Base-by-base conservation (phyloP, 768 basidiomycete genomes). In the Suillus alpinus region DNA sequence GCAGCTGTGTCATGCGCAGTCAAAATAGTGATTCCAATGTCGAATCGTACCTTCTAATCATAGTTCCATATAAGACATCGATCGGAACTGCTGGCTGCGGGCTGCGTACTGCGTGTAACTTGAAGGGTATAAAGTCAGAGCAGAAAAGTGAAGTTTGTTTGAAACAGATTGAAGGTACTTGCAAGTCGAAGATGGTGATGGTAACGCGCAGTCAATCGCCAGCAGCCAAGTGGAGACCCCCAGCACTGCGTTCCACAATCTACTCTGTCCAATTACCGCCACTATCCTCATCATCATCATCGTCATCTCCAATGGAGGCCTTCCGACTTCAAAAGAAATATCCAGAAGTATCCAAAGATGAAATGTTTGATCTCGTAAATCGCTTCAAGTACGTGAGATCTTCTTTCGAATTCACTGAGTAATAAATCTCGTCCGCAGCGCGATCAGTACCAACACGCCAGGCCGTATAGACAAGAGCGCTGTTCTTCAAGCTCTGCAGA, bases 301-400 rank as follows among this genome's bases (percentile, higher is more conserved):
- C 62, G 69, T 70, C 64, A 31, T 63, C 71, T 52, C 46, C 67
- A 55, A 92, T 94, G 92, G 88, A 93, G 73, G 88, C 90, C 52
- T 78, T 97, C 63, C 87, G 88, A 75, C 81, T 97, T 14, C 90
- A 93, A 71, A 93, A 89, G 80, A 96, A 95, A 75, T 94, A 89
- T 70, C 94, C 95, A 16, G 89, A 95, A 68, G 87, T 97, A 66
- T 81, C 91, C 44, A 86, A 87, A 70, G 94, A 96, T 81, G 94
- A 95, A 78, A 94, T 98, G 87, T 89, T 94, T 67, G 88, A 92
- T 71, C 85, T 98, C 73, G 87, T 97, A 75, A 94, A 89, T 74
- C 86, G 88, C 62, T 99, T 99, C 89, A 96, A 96, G 96, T 97
- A 68, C 66, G 94, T 83, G 40, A 56, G 4, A 46, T 59, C 50